Percentiles rank a stretch among this genome's conserved stretches.
phyloP scores from a whole-genome alignment of 768 basidiomycete species.

The Kwoniella botswanensis region DNA sequence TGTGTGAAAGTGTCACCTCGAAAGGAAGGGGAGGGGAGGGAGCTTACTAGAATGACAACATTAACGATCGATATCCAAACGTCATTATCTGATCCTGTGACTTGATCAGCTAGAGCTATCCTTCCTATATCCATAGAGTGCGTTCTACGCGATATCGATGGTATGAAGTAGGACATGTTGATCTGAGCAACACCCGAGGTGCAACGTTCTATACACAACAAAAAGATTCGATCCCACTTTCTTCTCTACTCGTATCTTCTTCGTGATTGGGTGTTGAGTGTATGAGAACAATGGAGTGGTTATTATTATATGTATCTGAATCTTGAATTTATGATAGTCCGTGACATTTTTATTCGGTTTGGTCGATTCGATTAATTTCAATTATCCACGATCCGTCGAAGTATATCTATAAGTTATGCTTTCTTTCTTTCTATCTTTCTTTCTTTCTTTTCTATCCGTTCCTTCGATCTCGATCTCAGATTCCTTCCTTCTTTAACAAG shows the following conservation, averaged over 20 bases:
- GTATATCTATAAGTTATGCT: background rate
- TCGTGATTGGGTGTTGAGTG: too few species aligned
- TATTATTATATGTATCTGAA: background rate
- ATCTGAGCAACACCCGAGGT: background rate
- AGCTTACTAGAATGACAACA: constrained; percentile 42
- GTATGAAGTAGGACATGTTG: too few species aligned
- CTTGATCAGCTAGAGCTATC: constrained; percentile 20
- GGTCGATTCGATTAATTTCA: background rate
- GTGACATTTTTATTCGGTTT: background rate
- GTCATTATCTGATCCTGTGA: constrained; percentile 13
- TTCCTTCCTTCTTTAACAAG: too few species aligned
- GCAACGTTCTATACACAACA: background rate
- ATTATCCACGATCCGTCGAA: background rate
- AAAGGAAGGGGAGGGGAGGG: background rate
- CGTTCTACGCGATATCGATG: too few species aligned
- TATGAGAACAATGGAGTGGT: background rate
- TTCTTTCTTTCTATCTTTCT: too few species aligned
- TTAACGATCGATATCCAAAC: constrained; percentile 50
- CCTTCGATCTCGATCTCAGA: too few species aligned
- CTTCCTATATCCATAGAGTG: background rate
- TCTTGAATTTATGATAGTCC: background rate
- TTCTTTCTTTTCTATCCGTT: too few species aligned
- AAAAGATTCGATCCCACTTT: background rate
- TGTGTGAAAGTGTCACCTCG: background rate
- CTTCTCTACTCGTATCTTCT: too few species aligned